A percentile compares a stretch with the other conserved stretches of the same genome.
phyloP scores from a whole-genome alignment of 1,284 basidiomycete genomes.

The Irpex sp. region DNA sequence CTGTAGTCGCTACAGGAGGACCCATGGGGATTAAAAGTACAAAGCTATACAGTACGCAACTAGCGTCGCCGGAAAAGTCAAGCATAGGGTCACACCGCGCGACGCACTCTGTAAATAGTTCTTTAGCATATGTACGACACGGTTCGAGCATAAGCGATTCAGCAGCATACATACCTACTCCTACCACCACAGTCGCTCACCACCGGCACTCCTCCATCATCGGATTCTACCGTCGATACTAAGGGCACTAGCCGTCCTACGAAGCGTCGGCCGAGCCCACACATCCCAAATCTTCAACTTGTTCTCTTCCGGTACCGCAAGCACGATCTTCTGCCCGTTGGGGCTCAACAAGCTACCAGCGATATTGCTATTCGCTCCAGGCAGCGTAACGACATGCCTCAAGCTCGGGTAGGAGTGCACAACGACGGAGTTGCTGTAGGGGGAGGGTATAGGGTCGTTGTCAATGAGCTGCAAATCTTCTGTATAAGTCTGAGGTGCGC shows the following conservation, averaged over 20 bases:
- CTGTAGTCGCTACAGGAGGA: not conserved
- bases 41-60: not conserved
- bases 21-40: not conserved
- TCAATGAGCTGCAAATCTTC: constrained; percentile 19
- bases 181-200: not conserved
- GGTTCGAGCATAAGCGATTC: not conserved
- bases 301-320: constrained; percentile 42
- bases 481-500: constrained; percentile 23
- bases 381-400: constrained; percentile 36
- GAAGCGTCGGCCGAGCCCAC: constrained; percentile 46
- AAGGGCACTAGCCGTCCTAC: constrained; percentile 31
- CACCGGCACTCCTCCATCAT: not conserved
- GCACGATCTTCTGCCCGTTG: constrained; percentile 41
- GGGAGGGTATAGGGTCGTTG: constrained; percentile 9
- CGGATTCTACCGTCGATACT: constrained; percentile 7
- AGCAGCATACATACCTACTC: not conserved
- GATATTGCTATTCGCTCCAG: constrained; percentile 36
- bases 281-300: constrained; percentile 50
- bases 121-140: not conserved
- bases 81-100: not conserved
- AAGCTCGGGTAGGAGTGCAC: constrained; percentile 53
- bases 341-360: constrained; percentile 42
- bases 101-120: not conserved
- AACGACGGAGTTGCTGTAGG: constrained; percentile 39
- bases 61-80: not conserved